Conservation (phyloP, 2,329 filamentous ascomycete species). For the Cercospora sp. region DNA sequence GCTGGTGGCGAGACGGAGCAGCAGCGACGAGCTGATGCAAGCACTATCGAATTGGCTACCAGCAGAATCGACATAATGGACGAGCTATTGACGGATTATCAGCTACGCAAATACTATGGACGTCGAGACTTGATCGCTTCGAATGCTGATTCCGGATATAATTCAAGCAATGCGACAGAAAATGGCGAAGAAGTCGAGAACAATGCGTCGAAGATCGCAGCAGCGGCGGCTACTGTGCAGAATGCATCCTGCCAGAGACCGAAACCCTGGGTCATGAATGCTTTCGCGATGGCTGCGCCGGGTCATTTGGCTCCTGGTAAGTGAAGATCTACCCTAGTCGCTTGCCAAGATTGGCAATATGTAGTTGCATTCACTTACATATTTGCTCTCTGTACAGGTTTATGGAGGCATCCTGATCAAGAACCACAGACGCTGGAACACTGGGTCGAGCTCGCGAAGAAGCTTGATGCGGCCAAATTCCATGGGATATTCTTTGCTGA, state of each 20-base stretch:
- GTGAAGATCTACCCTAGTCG: background rate
- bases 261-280: slow-evolving; percentile 50
- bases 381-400: slow-evolving; percentile 19
- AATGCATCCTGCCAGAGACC: background rate
- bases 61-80: slow-evolving; percentile 2
- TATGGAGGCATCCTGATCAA: slow-evolving; percentile 37
- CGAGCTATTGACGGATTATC: slow-evolving; percentile 10
- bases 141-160: slow-evolving; percentile 4
- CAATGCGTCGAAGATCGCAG: background rate
- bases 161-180: slow-evolving; percentile 10
- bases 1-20: background rate
- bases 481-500: slow-evolving; percentile 56
- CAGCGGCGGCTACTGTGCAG: slow-evolving; percentile 4
- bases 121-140: background rate
- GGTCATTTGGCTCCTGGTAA: slow-evolving; percentile 48
- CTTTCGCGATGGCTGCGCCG: slow-evolving; percentile 52
- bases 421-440: slow-evolving; percentile 47
- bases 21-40: background rate
- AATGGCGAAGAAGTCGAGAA: background rate
- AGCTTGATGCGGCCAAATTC: slow-evolving; percentile 51
- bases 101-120: slow-evolving; percentile 6
- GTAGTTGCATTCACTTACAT: slow-evolving; percentile 9
- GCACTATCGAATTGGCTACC: background rate
- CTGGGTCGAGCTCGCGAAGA: slow-evolving; percentile 51
- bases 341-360: slow-evolving; percentile 1